These are phyloP conservation scores for Ceratocystis huliohia DNA, from an alignment of 2,329 filamentous ascomycete species.

Conservation along the genomic window DNA sequence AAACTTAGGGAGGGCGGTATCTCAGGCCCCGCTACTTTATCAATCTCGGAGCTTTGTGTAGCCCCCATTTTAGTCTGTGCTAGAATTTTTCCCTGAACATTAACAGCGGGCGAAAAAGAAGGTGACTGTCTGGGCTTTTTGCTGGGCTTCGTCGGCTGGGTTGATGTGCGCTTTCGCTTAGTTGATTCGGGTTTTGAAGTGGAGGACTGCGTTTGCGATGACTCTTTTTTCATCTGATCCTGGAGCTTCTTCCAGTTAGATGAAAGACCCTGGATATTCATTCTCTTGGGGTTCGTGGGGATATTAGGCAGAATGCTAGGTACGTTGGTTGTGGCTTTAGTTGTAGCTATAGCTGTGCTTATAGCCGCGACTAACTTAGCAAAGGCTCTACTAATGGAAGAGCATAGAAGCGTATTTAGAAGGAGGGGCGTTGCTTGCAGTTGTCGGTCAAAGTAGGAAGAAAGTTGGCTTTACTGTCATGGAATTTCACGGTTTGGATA, in stretches of 20 bases:
- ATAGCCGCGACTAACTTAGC: too few relatives aligned
- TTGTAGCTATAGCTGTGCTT: too few relatives aligned
- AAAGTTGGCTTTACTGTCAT: neutral
- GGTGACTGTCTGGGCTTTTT: conserved; percentile 22
- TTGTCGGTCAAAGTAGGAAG: neutral
- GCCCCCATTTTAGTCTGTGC: conserved; percentile 38
- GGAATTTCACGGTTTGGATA: neutral
- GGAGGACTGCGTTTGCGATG: conserved; percentile 23
- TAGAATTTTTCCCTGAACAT: conserved; percentile 25
- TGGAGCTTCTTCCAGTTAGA: conserved; percentile 73
- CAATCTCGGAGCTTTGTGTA: conserved; percentile 38
- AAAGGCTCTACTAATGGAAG: too few relatives aligned
- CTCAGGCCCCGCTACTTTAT: conserved; percentile 27
- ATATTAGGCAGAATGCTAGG: neutral
- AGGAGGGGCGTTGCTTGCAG: too few relatives aligned
- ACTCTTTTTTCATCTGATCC: conserved; percentile 41
- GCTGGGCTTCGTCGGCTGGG: conserved; percentile 14
- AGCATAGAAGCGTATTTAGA: too few relatives aligned
- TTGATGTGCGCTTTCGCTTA: conserved; percentile 25
- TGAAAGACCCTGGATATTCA: conserved; percentile 35
- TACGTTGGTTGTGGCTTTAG: neutral
- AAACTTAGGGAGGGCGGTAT: conserved; percentile 42
- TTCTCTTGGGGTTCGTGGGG: neutral
- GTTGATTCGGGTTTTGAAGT: conserved; percentile 26
- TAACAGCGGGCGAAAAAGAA: neutral